Conservation (phyloP, 257 asterid species). For the Solanum commersonii region DNA sequence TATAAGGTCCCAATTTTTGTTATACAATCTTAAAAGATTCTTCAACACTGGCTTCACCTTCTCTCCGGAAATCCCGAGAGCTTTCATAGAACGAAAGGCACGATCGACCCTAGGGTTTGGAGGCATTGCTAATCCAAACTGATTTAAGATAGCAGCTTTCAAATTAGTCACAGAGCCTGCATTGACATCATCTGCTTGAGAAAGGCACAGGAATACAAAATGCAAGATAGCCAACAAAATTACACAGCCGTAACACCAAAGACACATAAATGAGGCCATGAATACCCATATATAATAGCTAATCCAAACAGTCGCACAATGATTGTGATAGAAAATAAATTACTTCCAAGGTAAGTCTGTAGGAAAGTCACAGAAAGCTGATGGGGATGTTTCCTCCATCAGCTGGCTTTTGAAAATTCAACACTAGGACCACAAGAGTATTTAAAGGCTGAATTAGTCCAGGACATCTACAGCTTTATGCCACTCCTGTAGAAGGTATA, state of each 20-base stretch:
- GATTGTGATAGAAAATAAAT: not conserved
- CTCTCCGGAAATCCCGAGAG: constrained; percentile 44
- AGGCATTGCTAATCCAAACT: constrained; percentile 21
- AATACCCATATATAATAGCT: not conserved
- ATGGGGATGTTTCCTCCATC: not conserved
- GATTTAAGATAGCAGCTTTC: not conserved
- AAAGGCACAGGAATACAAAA: not conserved
- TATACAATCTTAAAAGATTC: constrained; percentile 42
- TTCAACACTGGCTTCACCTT: constrained; percentile 73
- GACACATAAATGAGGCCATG: not conserved
- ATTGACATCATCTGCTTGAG: not conserved
- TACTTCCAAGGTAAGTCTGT: not conserved
- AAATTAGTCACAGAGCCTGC: not conserved
- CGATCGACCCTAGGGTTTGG: constrained; percentile 27
- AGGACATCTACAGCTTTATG: not conserved
- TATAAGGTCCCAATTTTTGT: constrained; percentile 73
- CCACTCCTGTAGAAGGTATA: not conserved
- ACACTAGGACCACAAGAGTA: not conserved
- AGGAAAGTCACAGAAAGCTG: not conserved
- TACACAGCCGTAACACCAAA: not conserved
- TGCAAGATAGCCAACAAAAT: not conserved
- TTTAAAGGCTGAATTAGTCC: not conserved
- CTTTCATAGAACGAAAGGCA: constrained; percentile 72
- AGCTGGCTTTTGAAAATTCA: not conserved
- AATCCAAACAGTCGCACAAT: not conserved